Evolutionary conservation across 768 basidiomycete genomes (phyloP).

Genomic region (Arthromyces matolae): DNA sequence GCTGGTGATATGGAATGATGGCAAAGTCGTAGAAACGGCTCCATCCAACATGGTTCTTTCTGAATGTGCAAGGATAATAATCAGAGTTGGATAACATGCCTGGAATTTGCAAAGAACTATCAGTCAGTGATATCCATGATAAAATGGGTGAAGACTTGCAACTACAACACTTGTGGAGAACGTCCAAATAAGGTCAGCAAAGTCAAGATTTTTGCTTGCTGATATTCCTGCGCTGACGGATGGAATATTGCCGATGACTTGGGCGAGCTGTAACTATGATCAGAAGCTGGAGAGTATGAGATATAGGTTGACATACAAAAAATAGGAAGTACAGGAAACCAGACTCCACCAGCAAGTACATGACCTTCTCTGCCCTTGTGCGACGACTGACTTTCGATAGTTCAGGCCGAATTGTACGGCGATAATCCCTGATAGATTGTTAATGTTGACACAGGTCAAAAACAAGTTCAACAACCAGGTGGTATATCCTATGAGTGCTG

Average conservation of each 20-base stretch:
- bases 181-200: slow-evolving; percentile 5
- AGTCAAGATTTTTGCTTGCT: slow-evolving; percentile 3
- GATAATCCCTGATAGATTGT: slow-evolving; percentile 6
- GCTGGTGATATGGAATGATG: too few species aligned
- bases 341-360: slow-evolving; percentile 6
- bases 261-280: background rate
- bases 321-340: slow-evolving; percentile 9
- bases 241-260: slow-evolving; percentile 6
- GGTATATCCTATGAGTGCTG: slow-evolving; percentile 3
- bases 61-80: slow-evolving; percentile 8
- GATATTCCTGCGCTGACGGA: background rate
- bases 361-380: slow-evolving; percentile 4
- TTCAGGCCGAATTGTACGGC: background rate
- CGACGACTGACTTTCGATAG: background rate
- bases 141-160: background rate
- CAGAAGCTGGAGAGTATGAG: background rate
- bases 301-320: slow-evolving; percentile 1
- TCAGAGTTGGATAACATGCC: slow-evolving; percentile 5
- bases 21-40: background rate
- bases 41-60: background rate
- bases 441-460: background rate
- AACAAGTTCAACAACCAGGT: slow-evolving; percentile 1
- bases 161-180: slow-evolving; percentile 8
- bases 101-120: background rate
- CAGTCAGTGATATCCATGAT: background rate